phyloP scores from a whole-genome alignment of 208 protist genomes.

The Plasmodiophora brassicae region DNA sequence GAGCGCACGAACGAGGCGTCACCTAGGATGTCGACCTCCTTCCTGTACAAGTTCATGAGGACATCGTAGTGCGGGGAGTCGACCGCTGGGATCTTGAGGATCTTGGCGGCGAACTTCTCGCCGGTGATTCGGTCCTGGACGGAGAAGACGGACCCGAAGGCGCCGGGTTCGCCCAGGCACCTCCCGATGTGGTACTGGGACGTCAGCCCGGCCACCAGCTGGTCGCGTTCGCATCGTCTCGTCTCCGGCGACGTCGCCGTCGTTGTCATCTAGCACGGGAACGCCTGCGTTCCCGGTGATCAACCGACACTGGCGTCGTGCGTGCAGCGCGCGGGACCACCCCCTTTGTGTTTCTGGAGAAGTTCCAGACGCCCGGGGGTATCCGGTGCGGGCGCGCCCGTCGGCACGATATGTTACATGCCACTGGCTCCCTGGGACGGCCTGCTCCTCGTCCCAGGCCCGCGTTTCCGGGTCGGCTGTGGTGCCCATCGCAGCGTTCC shows the following conservation, averaged over 20 bases:
- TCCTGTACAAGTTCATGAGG: background rate
- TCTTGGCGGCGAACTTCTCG: background rate
- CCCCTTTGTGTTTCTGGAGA: too few relatives aligned
- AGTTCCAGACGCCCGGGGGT: too few relatives aligned
- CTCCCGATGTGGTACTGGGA: background rate
- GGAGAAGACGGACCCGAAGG: background rate
- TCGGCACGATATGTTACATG: too few relatives aligned
- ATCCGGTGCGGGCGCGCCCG: too few relatives aligned
- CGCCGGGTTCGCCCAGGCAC: background rate
- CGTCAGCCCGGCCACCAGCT: background rate
- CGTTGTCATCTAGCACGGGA: background rate
- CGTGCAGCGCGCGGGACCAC: too few relatives aligned
- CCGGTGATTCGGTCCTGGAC: background rate
- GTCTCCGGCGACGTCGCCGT: background rate
- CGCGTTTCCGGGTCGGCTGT: too few relatives aligned
- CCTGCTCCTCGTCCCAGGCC: too few relatives aligned
- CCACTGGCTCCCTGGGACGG: too few relatives aligned
- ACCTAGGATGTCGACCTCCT: slow-evolving; percentile 26
- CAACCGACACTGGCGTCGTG: too few relatives aligned
- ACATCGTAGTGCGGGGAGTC: background rate
- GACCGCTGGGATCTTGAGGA: background rate
- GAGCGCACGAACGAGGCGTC: background rate
- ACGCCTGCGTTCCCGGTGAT: too few relatives aligned
- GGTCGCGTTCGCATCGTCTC: background rate
- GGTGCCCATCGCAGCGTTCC: too few relatives aligned